Evolutionary conservation across 1,284 basidiomycete genomes (phyloP).

Genomic region (Abortiporus biennis): DNA sequence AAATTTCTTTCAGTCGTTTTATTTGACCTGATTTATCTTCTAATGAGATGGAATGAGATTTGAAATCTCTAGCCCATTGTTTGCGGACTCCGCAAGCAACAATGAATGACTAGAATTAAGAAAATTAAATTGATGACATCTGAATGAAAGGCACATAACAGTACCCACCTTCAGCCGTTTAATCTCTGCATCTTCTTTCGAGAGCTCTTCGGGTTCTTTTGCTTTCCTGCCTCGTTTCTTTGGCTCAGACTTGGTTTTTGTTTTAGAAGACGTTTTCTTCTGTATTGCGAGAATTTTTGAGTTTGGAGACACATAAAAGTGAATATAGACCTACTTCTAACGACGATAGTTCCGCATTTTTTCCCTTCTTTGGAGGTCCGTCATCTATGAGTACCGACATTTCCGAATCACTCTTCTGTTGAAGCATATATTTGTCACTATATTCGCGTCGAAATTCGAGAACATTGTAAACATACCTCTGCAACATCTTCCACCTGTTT

Average conservation of each 20-base stretch:
- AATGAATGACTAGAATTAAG: constrained; percentile 48
- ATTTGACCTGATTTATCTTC: constrained; percentile 57
- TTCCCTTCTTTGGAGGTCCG: constrained; percentile 30
- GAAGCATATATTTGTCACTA: too few relatives aligned
- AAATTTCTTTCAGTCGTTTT: constrained; percentile 53
- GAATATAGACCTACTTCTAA: too few relatives aligned
- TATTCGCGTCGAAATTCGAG: too few relatives aligned
- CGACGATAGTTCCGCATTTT: background rate
- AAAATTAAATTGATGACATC: background rate
- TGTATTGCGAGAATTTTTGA: background rate
- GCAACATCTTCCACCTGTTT: constrained; percentile 5
- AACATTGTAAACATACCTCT: constrained; percentile 16
- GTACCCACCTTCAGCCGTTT: constrained; percentile 28
- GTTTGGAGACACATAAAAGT: background rate
- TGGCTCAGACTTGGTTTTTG: background rate
- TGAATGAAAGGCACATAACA: constrained; percentile 18
- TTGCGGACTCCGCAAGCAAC: constrained; percentile 78
- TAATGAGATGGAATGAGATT: constrained; percentile 33
- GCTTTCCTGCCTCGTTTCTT: constrained; percentile 20
- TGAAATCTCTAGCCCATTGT: constrained; percentile 75
- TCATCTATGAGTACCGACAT: constrained; percentile 56
- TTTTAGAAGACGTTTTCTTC: too few relatives aligned
- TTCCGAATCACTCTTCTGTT: constrained; percentile 51
- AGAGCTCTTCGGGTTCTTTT: constrained; percentile 23
- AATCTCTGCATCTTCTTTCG: constrained; percentile 29